Percentiles rank a stretch among this genome's conserved stretches.
phyloP scores from a whole-genome alignment of 441 rosid species.

The Gossypium laxum region DNA sequence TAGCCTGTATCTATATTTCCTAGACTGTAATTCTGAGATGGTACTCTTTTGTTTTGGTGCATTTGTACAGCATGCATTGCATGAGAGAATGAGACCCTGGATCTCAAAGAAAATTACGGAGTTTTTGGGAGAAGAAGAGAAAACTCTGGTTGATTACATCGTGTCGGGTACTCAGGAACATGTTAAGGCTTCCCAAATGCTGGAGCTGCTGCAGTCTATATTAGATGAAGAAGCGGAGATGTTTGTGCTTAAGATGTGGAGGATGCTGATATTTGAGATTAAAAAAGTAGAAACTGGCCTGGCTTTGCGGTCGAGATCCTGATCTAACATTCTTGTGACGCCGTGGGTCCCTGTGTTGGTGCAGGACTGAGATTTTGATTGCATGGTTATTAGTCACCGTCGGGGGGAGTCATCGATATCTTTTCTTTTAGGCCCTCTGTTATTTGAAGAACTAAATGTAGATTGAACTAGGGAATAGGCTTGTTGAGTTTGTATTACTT shows the following conservation, averaged over 20 bases:
- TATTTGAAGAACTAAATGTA: neutral
- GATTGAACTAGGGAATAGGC: neutral
- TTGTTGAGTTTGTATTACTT: conserved; percentile 3
- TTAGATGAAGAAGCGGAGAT: conserved; percentile 96
- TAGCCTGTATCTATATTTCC: neutral
- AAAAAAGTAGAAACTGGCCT: conserved; percentile 85
- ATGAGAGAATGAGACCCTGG: conserved; percentile 97
- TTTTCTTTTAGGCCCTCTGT: neutral
- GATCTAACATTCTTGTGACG: neutral
- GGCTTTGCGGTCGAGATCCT: conserved; percentile 51
- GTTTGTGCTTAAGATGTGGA: conserved; percentile 99
- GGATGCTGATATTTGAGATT: conserved; percentile 95
- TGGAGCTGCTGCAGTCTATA: conserved; percentile 75
- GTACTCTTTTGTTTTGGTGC: conserved; percentile 7
- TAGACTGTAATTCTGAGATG: neutral
- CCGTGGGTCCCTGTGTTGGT: neutral
- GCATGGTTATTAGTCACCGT: neutral
- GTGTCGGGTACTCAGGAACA: conserved; percentile 77
- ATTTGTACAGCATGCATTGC: conserved; percentile 57
- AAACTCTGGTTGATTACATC: conserved; percentile 76
- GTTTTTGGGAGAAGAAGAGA: conserved; percentile 93
- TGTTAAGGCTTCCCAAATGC: conserved; percentile 81
- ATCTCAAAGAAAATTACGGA: conserved; percentile 91
- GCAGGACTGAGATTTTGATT: neutral
- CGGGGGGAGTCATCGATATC: neutral